Evolutionary conservation across 2,329 filamentous ascomycete genomes (phyloP).

Genomic region (Fusarium camptoceras): DNA sequence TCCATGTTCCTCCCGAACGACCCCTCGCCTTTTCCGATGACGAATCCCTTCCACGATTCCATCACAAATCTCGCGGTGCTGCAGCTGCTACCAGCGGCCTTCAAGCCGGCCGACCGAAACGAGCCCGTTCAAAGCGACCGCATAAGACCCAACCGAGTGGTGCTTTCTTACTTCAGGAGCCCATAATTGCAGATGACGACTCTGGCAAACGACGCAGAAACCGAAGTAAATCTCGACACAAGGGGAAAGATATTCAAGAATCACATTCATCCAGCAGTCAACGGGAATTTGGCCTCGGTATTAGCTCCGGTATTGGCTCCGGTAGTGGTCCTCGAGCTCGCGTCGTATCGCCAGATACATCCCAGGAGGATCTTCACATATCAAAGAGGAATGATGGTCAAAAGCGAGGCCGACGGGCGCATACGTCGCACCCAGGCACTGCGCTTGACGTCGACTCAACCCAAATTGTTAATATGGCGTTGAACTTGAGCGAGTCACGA

Average conservation of each 20-base stretch:
- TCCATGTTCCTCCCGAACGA: slow-evolving; percentile 43
- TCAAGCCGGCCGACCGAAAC: slow-evolving; percentile 42
- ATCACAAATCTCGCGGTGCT: slow-evolving; percentile 33
- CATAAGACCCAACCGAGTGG: slow-evolving; percentile 61
- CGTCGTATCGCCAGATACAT: slow-evolving; percentile 45
- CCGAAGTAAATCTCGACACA: slow-evolving; percentile 41
- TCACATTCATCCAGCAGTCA: slow-evolving; percentile 25
- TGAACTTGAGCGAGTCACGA: slow-evolving; percentile 86
- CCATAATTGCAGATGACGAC: slow-evolving; percentile 52
- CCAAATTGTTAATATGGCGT: slow-evolving; percentile 92
- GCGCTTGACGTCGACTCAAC: slow-evolving; percentile 78
- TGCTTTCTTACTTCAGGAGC: slow-evolving; percentile 64
- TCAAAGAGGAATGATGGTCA: slow-evolving; percentile 37
- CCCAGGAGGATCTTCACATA: slow-evolving; percentile 42
- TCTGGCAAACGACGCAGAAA: slow-evolving; percentile 44
- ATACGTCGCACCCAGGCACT: slow-evolving; percentile 33
- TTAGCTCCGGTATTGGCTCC: slow-evolving; percentile 25
- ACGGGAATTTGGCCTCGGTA: slow-evolving; percentile 40
- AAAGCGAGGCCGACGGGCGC: slow-evolving; percentile 32
- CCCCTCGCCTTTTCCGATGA: slow-evolving; percentile 47
- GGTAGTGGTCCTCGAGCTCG: slow-evolving; percentile 34
- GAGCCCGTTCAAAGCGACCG: slow-evolving; percentile 45
- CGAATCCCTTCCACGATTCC: slow-evolving; percentile 44
- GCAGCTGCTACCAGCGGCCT: slow-evolving; percentile 29
- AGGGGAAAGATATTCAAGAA: slow-evolving; percentile 36